Conservation (phyloP, 495 filamentous ascomycete species). For the Hypoxylon cercidicola region DNA sequence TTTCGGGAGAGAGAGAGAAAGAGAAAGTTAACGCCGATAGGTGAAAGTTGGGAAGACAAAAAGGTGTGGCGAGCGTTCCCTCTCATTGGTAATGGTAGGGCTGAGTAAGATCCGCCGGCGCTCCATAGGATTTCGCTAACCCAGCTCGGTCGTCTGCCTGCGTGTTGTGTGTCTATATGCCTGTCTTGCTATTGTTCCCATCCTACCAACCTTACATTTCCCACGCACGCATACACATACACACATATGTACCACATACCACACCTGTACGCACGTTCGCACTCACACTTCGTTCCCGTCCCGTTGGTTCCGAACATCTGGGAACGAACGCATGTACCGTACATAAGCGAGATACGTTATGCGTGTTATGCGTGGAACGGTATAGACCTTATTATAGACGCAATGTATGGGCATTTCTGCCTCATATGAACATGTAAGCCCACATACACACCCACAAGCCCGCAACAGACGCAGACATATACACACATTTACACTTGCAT, state of each 20-base stretch:
- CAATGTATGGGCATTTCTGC: no score
- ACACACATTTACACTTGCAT: no score
- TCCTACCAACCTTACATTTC: neutral
- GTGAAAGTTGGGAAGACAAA: neutral
- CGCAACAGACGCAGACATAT: neutral
- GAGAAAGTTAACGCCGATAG: neutral
- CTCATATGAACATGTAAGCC: no score
- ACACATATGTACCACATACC: no score
- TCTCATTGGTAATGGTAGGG: constrained; percentile 38
- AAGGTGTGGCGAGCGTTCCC: constrained; percentile 9
- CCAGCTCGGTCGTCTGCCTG: no score
- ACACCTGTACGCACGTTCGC: neutral
- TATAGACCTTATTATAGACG: no score
- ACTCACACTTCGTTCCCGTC: constrained; percentile 11
- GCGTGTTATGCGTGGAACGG: neutral
- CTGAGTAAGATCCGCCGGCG: constrained; percentile 33
- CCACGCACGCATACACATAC: no score
- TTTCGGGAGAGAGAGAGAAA: no score
- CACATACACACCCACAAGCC: neutral
- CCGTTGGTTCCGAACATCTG: constrained; percentile 30
- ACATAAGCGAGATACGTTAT: neutral
- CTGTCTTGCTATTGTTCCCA: neutral
- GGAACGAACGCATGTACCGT: constrained; percentile 11
- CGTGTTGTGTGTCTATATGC: neutral
- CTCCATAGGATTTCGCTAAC: no score